Evolutionary conservation across 768 basidiomycete species (phyloP).

Genomic region (Calvatia gigantea): DNA sequence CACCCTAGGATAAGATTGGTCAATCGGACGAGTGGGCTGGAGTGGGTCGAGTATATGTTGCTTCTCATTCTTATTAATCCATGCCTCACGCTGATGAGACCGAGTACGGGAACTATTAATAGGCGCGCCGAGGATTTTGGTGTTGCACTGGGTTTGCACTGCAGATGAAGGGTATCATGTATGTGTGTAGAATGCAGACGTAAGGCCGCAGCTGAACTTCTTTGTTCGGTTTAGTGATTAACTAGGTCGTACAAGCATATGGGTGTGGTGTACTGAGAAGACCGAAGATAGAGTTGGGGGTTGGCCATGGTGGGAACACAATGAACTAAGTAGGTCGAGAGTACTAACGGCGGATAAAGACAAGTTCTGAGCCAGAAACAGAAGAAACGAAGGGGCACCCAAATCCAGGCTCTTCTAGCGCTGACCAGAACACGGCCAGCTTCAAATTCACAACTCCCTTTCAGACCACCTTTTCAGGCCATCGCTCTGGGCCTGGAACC

Average conservation of each 20-base stretch:
- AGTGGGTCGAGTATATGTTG: no score
- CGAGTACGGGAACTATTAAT: background rate
- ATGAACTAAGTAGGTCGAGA: background rate
- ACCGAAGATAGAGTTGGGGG: background rate
- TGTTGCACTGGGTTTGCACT: background rate
- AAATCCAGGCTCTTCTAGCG: background rate
- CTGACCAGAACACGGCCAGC: background rate
- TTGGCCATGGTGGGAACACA: background rate
- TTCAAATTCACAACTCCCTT: constrained; percentile 4
- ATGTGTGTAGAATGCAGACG: background rate
- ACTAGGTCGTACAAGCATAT: background rate
- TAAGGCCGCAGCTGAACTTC: background rate
- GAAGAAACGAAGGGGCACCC: background rate
- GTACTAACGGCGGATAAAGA: background rate
- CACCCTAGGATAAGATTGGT: background rate
- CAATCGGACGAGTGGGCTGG: no score
- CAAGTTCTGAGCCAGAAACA: background rate
- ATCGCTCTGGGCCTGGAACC: constrained; percentile 53
- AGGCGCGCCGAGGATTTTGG: background rate
- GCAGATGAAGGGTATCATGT: background rate
- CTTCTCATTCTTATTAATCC: background rate
- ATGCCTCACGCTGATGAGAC: background rate
- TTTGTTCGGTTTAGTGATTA: background rate
- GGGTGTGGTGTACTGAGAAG: background rate
- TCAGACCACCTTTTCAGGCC: constrained; percentile 54